Evolutionary conservation across 1,139 yeast species (phyloP), one percentile per base, ranked within the genome.

Genomic region (Yamadazyma triangularis): DNA sequence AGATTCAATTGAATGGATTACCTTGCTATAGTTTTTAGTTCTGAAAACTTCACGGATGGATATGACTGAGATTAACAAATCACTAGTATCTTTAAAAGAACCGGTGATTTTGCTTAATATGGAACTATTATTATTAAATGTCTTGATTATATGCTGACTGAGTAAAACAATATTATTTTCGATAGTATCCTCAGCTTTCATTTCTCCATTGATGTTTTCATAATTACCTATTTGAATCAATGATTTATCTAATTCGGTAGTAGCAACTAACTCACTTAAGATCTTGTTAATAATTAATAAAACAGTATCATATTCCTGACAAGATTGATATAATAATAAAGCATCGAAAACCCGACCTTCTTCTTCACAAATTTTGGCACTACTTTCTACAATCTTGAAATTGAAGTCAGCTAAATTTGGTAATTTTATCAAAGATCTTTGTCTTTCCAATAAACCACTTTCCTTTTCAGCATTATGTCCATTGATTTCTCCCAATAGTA

Each of bases 331-430:
- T 35, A 91, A 67, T 34, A 86, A 64, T 35, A 93, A 73, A 8
- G 97, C 87, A 52, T 93, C 97, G 39, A 84, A 77, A 4, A 80
- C 70, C 47, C 96, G 73, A 3, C 97, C 97, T 51, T 88, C 97
- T 44, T 87, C 94, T 50, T 86, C 93, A 19, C 97, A 95, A 45
- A 77, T 79, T 31, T 72, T 69, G 2, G 97, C 97, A 16, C 95
- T 88, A 38, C 77, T 78, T 48, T 84, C 94, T 5, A 94, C 79
- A 27, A 91, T 87, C 36, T 77, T 76, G 30, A 50, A 57, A 41
- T 62, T 51, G 36, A 62, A 68, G 22, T 55, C 56, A 32, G 73
- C 70, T 31, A 87, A 58, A 44, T 78, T 70, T 6, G 64, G 61
- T 38, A 91, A 64, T 22, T 70, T 66, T 32, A 91, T 68, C 33